Base-by-base conservation (phyloP, 371 early-diverging fungal species). In the Rozella allomycis region DNA sequence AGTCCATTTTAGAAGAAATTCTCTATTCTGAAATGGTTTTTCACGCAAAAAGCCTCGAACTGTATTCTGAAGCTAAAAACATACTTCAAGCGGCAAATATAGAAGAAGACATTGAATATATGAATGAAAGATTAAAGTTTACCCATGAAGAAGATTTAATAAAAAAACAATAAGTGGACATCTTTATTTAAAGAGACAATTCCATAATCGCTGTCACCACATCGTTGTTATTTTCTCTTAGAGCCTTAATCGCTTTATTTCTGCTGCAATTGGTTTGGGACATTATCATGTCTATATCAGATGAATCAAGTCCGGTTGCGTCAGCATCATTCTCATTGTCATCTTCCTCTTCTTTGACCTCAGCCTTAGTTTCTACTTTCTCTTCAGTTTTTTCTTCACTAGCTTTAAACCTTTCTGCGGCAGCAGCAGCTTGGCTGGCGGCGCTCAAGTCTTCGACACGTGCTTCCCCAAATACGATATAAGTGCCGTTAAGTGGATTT, bases 391-490 rank as follows among this genome's bases (percentile, higher is more conserved):
- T 41, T 14, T 54, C 63, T 17, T 57, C 48, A 17, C 41, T 57
- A 26, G 55, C 51, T 23, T 51, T 57, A 18, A 42, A 49, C 40
- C 43, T 43, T 28, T 39, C 44, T 32, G 59, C 55, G 37, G 67
- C 38, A 53, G 54, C 49, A 68, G 70, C 42, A 75, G 75, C 55
- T 72, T 67, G 21, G 48, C 40, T 12, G 5, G 10, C 12, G 38
- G 62, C 53, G 52, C 62, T 71, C 46, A 78, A 35, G 55, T 90
- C 84, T 54, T 90, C 90, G 34, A 70, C 58, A 45, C 74, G 67
- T 42, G 81, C 78, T 63, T 88, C 86, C 55, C 91, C 94, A 49
- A 94, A 86, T 42, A 94, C 84, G 44, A 88, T 71, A 72, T 84
- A 85, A 46, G 82, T 83, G 53, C 86, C 83, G 46, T 75, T 72